phyloP scores from a whole-genome alignment of 176 grass and related monocot species.

The Oryza australiensis region DNA sequence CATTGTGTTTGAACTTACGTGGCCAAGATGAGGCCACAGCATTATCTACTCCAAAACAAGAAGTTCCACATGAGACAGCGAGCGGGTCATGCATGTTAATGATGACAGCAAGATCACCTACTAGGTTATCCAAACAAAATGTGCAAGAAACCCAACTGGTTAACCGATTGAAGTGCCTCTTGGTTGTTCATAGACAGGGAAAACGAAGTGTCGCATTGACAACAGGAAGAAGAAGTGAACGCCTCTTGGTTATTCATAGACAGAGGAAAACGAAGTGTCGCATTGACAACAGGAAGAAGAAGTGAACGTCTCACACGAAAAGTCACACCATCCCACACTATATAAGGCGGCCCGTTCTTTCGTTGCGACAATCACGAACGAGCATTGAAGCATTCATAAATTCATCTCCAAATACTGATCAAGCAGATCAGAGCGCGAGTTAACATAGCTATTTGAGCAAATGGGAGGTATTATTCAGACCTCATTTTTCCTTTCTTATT shows the following conservation, averaged over 20 bases:
- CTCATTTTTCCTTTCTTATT: background rate
- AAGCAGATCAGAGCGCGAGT: background rate
- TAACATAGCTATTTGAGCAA: background rate
- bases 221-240: background rate
- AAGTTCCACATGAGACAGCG: too few species aligned
- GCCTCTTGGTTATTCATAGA: too few species aligned
- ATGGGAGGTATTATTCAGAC: conserved; percentile 2
- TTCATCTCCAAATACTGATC: background rate
- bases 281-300: background rate
- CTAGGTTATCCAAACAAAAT: background rate
- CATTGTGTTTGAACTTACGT: background rate
- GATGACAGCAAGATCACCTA: background rate
- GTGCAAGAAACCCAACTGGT: background rate
- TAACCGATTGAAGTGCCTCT: too few species aligned
- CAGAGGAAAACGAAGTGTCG: background rate
- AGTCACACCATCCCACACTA: background rate
- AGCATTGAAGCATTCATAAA: background rate
- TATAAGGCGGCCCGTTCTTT: background rate
- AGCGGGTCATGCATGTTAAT: background rate
- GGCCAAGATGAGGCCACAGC: background rate
- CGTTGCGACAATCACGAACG: background rate
- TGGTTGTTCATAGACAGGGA: too few species aligned
- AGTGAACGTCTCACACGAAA: background rate
- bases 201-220: background rate
- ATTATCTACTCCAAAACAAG: background rate